Conservation (phyloP, 768 basidiomycete genomes). For the Pluteus cervinus region DNA sequence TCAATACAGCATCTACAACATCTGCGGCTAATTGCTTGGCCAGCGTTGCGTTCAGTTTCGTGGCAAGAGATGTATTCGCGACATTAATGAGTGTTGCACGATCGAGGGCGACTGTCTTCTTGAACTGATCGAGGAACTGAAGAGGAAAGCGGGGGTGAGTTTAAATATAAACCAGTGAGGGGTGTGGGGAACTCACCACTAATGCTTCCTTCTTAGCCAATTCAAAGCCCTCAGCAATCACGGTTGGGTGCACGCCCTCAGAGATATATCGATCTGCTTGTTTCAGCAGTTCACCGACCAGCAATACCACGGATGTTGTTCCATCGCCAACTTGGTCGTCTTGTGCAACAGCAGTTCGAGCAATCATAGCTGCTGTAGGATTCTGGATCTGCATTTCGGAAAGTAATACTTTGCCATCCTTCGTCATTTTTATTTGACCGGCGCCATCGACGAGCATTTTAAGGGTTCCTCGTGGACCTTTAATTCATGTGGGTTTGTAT, state of each 20-base stretch:
- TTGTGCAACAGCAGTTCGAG: slow-evolving; percentile 95
- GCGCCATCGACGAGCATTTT: slow-evolving; percentile 99
- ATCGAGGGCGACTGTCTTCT: slow-evolving; percentile 71
- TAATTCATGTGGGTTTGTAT: neutral
- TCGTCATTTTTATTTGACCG: slow-evolving; percentile 99
- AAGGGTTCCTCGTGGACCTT: slow-evolving; percentile 93
- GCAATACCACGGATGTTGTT: slow-evolving; percentile 92
- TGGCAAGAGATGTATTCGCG: slow-evolving; percentile 91
- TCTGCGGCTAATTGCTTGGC: slow-evolving; percentile 87
- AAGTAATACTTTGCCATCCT: slow-evolving; percentile 96
- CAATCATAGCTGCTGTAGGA: slow-evolving; percentile 98
- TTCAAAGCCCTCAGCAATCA: slow-evolving; percentile 94
- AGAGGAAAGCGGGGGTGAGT: slow-evolving; percentile 6
- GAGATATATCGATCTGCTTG: slow-evolving; percentile 97
- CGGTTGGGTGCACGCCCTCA: slow-evolving; percentile 96
- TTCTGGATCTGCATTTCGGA: slow-evolving; percentile 99
- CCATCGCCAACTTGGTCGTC: slow-evolving; percentile 99
- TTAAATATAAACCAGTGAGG: slow-evolving; percentile 6
- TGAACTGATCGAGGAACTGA: slow-evolving; percentile 92
- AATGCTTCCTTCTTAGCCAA: slow-evolving; percentile 95
- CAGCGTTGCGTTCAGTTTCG: slow-evolving; percentile 78
- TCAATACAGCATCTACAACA: slow-evolving; percentile 91
- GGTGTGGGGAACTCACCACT: slow-evolving; percentile 41
- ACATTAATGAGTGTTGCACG: slow-evolving; percentile 90
- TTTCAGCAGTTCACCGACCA: slow-evolving; percentile 93